Base-by-base conservation (phyloP, 495 filamentous ascomycete species). In the Aspergillus cristatus region DNA sequence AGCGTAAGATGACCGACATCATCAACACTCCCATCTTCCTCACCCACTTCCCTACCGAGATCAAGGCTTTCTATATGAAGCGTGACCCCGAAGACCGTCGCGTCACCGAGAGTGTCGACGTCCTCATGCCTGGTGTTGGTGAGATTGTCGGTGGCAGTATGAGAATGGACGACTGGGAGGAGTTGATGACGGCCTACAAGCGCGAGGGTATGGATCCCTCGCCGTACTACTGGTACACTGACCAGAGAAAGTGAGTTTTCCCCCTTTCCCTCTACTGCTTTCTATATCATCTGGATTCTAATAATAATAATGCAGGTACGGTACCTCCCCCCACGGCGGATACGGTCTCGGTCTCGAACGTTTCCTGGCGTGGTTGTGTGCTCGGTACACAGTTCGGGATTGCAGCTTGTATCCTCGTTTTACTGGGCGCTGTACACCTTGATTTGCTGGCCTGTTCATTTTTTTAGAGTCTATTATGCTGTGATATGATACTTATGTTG, bases 1-100 rank as follows among this genome's bases (percentile, higher is more conserved):
- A 99, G 74, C 81, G 91, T 43, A 76, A 71, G 53, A 99, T 99
- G 93, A 96, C 90, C 8, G 91, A 97, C 51, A 82, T 81, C 41
- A 94, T 99, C 68, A 87, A 87, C 74, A 65, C 77, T 39, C 91
- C 91, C 25, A 95, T 99, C 60, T 86, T 99, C 69, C 71, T 99
- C 12, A 97, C 89, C 4, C 86, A 94, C 64, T 99, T 99, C 76
- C 91, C 91, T 1, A 82, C 81, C 24, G 84, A 90, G 62, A 93
- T 99, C 74, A 99, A 99, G 75, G 85, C 91, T 3, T 99, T 99
- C 64, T 99, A 99, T 68, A 99, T 99, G 91, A 86, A 86, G 71
- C 93, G 87, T 65, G 91, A 89, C 42, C 68, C 68, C 10, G 57
- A 74, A 12, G 91, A 98, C 54, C 69, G 65, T 34, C 76, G 89